These are phyloP conservation scores for Colletotrichum karsti DNA, from an alignment of 2,329 filamentous ascomycete genomes.

Conservation along the genomic window DNA sequence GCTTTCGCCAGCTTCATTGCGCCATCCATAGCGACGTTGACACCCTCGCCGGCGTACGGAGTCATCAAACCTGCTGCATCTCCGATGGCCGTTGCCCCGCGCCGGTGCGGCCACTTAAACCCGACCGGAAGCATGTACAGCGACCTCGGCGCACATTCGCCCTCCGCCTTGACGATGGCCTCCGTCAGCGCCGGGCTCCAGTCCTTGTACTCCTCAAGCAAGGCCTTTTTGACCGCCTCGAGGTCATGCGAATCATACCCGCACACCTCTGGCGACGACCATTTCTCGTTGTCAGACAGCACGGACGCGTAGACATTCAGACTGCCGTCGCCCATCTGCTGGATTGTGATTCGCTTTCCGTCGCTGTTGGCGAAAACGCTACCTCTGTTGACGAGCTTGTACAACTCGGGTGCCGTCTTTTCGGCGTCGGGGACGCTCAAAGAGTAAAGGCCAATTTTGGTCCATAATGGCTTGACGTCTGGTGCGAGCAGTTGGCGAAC, in stretches of 20 bases:
- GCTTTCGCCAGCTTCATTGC: conserved; percentile 55
- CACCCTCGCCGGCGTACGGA: conserved; percentile 66
- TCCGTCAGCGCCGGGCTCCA: conserved; percentile 53
- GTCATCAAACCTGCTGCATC: conserved; percentile 70
- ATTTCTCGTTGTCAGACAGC: conserved; percentile 47
- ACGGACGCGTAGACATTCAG: conserved; percentile 49
- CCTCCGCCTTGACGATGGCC: conserved; percentile 49
- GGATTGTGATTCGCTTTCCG: conserved; percentile 47
- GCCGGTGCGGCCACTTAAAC: conserved; percentile 53
- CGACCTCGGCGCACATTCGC: conserved; percentile 47
- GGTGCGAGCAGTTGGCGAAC: conserved; percentile 44
- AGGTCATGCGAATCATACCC: conserved; percentile 52
- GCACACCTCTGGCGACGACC: conserved; percentile 46
- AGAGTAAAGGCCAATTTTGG: conserved; percentile 53
- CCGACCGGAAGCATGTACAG: conserved; percentile 64
- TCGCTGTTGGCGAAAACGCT: conserved; percentile 53
- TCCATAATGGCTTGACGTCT: conserved; percentile 51
- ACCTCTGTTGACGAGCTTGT: conserved; percentile 55
- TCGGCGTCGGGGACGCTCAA: conserved; percentile 51
- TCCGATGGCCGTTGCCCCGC: conserved; percentile 63
- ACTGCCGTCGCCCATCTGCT: conserved; percentile 57
- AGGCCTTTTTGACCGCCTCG: conserved; percentile 43
- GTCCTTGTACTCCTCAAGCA: conserved; percentile 47
- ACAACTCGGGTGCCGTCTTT: conserved; percentile 50
- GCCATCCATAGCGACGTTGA: conserved; percentile 66